Base-by-base conservation (phyloP, 257 asterid species). In the Prunella vulgaris region DNA sequence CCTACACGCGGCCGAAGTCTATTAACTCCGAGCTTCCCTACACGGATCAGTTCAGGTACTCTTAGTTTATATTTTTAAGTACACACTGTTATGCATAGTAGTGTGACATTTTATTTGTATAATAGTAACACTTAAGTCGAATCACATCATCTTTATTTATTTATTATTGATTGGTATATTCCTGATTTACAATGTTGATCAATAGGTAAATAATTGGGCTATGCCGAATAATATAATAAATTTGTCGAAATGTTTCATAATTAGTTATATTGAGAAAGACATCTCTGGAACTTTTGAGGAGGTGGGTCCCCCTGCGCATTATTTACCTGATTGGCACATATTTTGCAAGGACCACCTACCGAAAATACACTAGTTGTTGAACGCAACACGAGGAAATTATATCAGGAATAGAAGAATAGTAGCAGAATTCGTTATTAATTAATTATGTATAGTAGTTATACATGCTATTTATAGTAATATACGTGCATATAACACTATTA, bases 1-100 rank as follows among this genome's bases (percentile, higher is more conserved):
- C 67, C 3, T 74, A 83, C 40, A 44, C 52, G 30, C 81, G 90
- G 17, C 64, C 66, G 0, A 80, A 77, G 80, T 84, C 93, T 1
- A 84, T 84, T 35, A 90, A 90, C 53, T 79, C 93, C 1, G 79
- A 74, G 85, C 95, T 90, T 28, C 51, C 82, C 1, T 79, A 87
- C 20, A 87, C 97, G 0, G 75, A 78, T 7, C 95, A 87, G 37
- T 90, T 87, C 91, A 80, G 88, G 95, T 86, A 78, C 5, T n/a
- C n/a, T n/a, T n/a, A n/a, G n/a, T n/a, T n/a, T n/a, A n/a, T n/a
- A n/a, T n/a, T n/a, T n/a, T n/a, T n/a, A n/a, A n/a, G n/a, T n/a
- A n/a, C n/a, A n/a, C n/a, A n/a, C n/a, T n/a, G n/a, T n/a, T n/a
- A n/a, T n/a, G n/a, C n/a, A n/a, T n/a, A n/a, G n/a, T n/a, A n/a